Evolutionary conservation across 2,329 filamentous ascomycete genomes (phyloP), one percentile per base, ranked within the genome.

Genomic region (Fusarium sp.): DNA sequence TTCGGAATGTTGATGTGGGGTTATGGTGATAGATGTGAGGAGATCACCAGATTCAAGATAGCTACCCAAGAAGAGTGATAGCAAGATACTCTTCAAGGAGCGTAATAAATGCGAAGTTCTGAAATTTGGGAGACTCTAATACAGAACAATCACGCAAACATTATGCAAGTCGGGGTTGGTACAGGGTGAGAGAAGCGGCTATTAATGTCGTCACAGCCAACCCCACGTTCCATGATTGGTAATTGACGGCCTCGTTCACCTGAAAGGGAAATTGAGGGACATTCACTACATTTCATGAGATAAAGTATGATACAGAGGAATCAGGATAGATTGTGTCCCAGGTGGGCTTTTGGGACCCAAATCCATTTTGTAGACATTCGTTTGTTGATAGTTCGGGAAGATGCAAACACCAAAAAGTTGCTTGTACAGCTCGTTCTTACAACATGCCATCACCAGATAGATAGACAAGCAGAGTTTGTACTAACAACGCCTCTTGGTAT

Each of bases 201-300:
- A 23, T 40, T 57, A 51, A 69, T 66, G 67, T 69, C 67, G 68
- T 70, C 52, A 62, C 46, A 50, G 10, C 20, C 31, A 61, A 62
- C 66, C 66, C 66, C 66, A 69, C 66, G 66, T 66, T 62, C 51
- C 51, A 36, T 53, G 51, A 69, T 69, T 69, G 66, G 66, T 62
- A 69, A 62, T 62, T 50, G n/a, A 62, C 41, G 46, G 23, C 47
- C 65, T 65, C 30, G 26, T 37, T 50, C 20, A 52, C 42, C 40
- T 26, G 30, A 62, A 62, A 10, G 47, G 57, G 28, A 56, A 62
- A 40, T 47, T 42, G 37, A 62, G 42, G 59, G 36, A 12, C 45
- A 47, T 47, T 34, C n/a, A 36, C 7, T 28, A n/a, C 13, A 20
- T 54, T 47, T 47, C 31, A 20, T 33, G 36, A 18, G 20, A 15